Base-by-base conservation (phyloP, 2,329 filamentous ascomycete species). In the Exophiala dermatitidis region DNA sequence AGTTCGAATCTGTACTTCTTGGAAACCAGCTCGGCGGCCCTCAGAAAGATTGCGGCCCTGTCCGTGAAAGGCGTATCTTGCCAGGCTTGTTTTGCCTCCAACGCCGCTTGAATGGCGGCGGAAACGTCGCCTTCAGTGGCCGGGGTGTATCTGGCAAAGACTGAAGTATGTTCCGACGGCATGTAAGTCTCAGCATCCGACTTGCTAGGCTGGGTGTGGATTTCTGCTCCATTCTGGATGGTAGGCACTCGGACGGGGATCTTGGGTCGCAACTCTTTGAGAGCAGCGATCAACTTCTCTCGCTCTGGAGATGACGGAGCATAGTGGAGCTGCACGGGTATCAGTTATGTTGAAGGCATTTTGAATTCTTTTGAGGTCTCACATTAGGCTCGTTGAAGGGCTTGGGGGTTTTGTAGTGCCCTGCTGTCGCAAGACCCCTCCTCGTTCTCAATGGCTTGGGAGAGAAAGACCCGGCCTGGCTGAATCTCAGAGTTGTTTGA, bases 1-100 rank as follows among this genome's bases (percentile, higher is more conserved):
- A 98, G 82, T 52, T 96, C 89, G 72, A 95, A 96, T 67, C 93
- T 82, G 74, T 98, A 97, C 74, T 97, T 97, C 60, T 81, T 86
- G 50, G 86, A 77, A 62, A 98, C 82, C 58, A 98, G 77, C 68
- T 97, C 90, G 33, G 91, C 91, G 2, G 93, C 91, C 78, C 95
- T 96, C 66, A 97, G 81, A 76, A 97, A 97, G 67, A 98, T 80
- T 52, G 90, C 87, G 8, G 91, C 91, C 50, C 91, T 83, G 72
- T 97, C 91, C 44, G 87, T 82, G 67, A 97, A 97, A 9, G 91
- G 88, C 12, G 94, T 77, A 3, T 80, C 77, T 66, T 91, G 90
- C 91, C 93, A 98, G 32, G 82, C 80, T 50, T 83, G 77, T 74
- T 94, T 93, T 45, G 90, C 90, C n/a, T 80, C 82, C 40, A 97